A percentile compares a stretch with the other conserved stretches of the same genome.
Conservation (phyloP, 768 basidiomycete species). For the Clathrus columnatus region DNA sequence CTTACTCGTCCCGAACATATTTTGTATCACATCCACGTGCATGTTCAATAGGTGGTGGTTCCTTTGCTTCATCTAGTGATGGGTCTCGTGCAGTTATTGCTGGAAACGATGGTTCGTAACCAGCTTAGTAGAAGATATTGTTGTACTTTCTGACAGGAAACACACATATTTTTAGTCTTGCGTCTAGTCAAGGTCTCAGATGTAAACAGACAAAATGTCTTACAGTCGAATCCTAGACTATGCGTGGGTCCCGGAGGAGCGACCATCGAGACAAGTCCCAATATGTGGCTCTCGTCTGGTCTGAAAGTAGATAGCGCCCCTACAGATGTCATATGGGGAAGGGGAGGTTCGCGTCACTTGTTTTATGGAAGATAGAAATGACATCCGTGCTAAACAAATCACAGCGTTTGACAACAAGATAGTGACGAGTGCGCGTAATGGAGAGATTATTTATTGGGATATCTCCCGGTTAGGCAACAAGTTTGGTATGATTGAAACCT, state of each 20-base stretch:
- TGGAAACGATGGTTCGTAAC: constrained; percentile 62
- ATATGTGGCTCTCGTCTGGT: constrained; percentile 71
- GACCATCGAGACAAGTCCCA: constrained; percentile 63
- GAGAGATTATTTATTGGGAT: constrained; percentile 81
- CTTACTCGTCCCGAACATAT: constrained; percentile 20
- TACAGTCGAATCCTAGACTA: constrained; percentile 25
- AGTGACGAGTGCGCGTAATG: constrained; percentile 71
- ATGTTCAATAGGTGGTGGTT: constrained; percentile 52
- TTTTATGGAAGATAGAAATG: not conserved
- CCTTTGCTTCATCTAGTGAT: constrained; percentile 61
- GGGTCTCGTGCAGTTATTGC: constrained; percentile 60
- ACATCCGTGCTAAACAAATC: not conserved
- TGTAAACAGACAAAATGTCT: constrained; percentile 30
- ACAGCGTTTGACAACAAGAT: constrained; percentile 67
- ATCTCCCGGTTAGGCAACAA: constrained; percentile 61
- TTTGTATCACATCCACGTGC: constrained; percentile 55
- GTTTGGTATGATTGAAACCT: constrained; percentile 40
- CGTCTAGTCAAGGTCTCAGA: constrained; percentile 48
- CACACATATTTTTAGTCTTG: constrained; percentile 38
- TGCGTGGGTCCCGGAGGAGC: constrained; percentile 50
- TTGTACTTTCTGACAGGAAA: not conserved
- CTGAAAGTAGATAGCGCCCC: constrained; percentile 71
- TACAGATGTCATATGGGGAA: constrained; percentile 78
- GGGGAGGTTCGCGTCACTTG: constrained; percentile 36
- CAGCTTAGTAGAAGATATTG: not conserved